phyloP scores from a whole-genome alignment of 371 early-diverging fungal species.

The Parasitella parasitica region DNA sequence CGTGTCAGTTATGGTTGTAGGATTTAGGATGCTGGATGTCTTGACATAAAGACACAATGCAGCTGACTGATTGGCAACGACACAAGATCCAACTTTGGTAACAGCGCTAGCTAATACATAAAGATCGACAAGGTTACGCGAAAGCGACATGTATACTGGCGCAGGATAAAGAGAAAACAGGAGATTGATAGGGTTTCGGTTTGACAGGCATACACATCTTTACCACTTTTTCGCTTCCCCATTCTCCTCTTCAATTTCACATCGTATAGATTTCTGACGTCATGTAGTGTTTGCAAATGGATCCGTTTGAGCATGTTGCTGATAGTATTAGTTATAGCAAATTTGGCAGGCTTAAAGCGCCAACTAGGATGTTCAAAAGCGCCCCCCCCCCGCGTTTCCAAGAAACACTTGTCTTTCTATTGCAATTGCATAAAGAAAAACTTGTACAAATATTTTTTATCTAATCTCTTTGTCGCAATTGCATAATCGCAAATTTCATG shows the following conservation, averaged over 20 bases:
- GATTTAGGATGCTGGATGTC: conserved; percentile 45
- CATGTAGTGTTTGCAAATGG: neutral
- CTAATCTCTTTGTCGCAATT: no score
- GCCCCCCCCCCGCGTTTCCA: no score
- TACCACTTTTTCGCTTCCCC: neutral
- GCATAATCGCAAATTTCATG: no score
- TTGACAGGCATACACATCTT: neutral
- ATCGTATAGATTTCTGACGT: neutral
- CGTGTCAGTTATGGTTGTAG: conserved; percentile 22
- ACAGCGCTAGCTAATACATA: conserved; percentile 37
- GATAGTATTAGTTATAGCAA: no score
- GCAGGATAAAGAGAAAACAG: neutral
- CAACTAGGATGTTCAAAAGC: no score
- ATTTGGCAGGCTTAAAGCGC: no score
- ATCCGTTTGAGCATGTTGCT: no score
- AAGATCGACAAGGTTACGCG: conserved; percentile 38
- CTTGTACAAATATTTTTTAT: no score
- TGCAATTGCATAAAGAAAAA: no score
- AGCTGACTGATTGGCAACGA: conserved; percentile 31
- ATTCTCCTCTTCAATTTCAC: conserved; percentile 1
- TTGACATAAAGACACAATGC: conserved; percentile 39
- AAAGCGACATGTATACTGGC: conserved; percentile 40
- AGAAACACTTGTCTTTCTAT: no score
- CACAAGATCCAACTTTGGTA: conserved; percentile 25
- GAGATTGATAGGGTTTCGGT: neutral